Evolutionary conservation across 108 stramenopile species (phyloP).

Genomic region (Nitzschia sp.): DNA sequence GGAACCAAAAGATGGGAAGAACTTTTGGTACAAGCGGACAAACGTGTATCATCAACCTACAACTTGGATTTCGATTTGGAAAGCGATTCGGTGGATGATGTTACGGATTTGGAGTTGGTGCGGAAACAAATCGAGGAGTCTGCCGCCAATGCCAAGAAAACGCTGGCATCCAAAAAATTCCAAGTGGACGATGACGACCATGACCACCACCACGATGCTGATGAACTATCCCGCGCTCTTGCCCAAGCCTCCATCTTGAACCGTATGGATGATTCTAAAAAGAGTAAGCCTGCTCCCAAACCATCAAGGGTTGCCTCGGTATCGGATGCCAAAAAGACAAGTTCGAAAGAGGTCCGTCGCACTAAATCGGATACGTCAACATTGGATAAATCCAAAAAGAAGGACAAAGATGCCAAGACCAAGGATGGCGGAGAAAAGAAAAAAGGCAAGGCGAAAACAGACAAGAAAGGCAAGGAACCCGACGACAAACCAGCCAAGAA

Average conservation of each 20-base stretch:
- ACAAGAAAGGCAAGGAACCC: too few species aligned
- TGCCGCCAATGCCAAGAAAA: background rate
- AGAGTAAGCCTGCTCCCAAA: too few species aligned
- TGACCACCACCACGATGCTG: background rate
- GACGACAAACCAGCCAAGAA: too few species aligned
- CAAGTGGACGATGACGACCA: background rate
- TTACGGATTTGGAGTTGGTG: background rate
- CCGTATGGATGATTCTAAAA: background rate
- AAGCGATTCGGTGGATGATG: background rate
- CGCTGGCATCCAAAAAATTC: background rate
- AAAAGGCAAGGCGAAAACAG: too few species aligned
- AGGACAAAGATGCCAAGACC: too few species aligned
- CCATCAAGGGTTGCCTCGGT: too few species aligned
- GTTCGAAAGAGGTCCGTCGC: too few species aligned
- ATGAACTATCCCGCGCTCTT: background rate
- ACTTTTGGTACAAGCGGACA: background rate
- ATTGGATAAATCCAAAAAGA: too few species aligned
- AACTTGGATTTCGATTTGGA: background rate
- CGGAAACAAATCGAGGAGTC: background rate
- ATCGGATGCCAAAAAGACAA: too few species aligned
- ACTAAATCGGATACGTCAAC: too few species aligned
- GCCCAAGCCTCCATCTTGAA: background rate
- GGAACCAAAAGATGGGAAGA: too few species aligned
- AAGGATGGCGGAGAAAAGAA: too few species aligned
- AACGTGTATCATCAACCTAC: background rate